Conservation (phyloP, 306 rosid genomes). For the Echinosophora koreensis region DNA sequence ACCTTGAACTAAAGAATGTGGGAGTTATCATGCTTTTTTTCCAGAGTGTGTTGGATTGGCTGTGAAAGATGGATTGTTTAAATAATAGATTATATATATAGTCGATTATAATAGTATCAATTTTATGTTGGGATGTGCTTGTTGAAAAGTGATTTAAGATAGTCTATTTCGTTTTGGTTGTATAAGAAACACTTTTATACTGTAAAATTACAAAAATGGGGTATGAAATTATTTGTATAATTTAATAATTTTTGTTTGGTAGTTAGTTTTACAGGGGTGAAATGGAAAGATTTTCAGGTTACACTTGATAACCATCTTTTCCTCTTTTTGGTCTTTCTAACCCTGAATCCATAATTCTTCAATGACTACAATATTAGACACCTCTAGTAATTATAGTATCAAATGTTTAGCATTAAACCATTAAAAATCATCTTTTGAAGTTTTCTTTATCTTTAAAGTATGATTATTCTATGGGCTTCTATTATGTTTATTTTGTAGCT, state of each 20-base stretch:
- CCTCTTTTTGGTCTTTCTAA: background rate
- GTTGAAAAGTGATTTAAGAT: no score
- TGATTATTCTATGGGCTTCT: constrained; percentile 21
- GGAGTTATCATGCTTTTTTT: background rate
- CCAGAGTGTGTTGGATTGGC: background rate
- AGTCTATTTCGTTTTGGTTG: no score
- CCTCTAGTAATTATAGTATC: background rate
- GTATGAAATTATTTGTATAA: no score
- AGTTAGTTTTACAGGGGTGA: no score
- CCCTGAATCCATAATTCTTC: background rate
- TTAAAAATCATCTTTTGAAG: background rate
- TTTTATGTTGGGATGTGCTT: no score
- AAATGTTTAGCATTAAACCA: background rate
- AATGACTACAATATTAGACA: no score
- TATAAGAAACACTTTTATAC: no score
- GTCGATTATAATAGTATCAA: no score
- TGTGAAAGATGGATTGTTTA: no score
- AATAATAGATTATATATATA: no score
- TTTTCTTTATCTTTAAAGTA: constrained; percentile 23
- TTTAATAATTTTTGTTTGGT: no score
- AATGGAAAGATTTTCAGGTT: background rate
- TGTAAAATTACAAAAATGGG: no score
- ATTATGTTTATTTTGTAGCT: constrained; percentile 25
- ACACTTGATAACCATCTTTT: background rate
- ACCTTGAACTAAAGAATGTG: constrained; percentile 7